Base-by-base conservation (phyloP, 1,139 yeast species). In the Meyerozyma elateridarum region DNA sequence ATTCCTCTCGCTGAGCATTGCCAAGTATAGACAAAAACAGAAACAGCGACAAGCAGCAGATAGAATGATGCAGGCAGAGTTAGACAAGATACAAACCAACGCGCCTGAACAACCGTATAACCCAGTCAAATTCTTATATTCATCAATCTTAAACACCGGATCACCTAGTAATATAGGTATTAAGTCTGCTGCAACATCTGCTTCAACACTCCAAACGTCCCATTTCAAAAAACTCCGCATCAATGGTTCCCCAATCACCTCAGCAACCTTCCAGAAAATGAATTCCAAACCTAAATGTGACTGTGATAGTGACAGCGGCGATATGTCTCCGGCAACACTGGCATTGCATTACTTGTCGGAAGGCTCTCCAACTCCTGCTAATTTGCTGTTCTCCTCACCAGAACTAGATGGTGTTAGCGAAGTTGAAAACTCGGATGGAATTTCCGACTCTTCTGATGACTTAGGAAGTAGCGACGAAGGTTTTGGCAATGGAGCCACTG, bases 191-290 rank as follows among this genome's bases (percentile, higher is more conserved):
- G 62, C 74, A 6, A 67, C 70, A 5, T 66, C 61, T 6, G 54
- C 52, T 30, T 66, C 49, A 50, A 54, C 64, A 1, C 48, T 56
- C 14, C 65, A 58, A 36, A 54, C 57, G 2, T 58, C 71, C 3
- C 72, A 64, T 39, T 66, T 59, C 46, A 68, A 68, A 40, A 68
- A 68, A 36, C 50, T 68, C 8, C 52, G 74, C 20, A 68, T 68
- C 29, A 64, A 58, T 37, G 71, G 71, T 1, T 47, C 59, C 4
- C 71, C 71, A 2, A 57, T 61, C 22, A 57, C 66, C 0, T 51
- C 66, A 2, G 57, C 49, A 15, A 45, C 57, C 5, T 53, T 45
- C 32, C 33, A 42, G 12, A 41, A 40, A 28, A 38, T 37, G 34
- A 44, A 34, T 8, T 35, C 36, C 9, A 36, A 33, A 15, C 45